Evolutionary conservation across 352 stramenopile species (phyloP).

Genomic region (Globisporangium echinulatum): DNA sequence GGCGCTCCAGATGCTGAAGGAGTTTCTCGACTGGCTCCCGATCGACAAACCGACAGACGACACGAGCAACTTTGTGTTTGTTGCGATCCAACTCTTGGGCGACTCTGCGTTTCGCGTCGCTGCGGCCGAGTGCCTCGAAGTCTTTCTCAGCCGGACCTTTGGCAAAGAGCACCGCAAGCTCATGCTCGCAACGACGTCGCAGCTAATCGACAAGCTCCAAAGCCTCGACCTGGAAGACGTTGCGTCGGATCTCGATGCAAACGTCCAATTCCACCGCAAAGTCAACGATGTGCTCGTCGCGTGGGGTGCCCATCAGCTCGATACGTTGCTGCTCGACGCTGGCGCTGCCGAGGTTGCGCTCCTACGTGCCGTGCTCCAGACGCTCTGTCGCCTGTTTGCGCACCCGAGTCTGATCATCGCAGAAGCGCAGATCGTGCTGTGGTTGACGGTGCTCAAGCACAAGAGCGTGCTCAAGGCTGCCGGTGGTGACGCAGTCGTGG

Average conservation of each 20-base stretch:
- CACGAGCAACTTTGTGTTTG: conserved; percentile 53
- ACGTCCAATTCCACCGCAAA: conserved; percentile 66
- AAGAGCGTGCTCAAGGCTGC: conserved; percentile 40
- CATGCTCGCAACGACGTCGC: conserved; percentile 51
- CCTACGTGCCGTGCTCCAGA: conserved; percentile 35
- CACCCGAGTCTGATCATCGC: conserved; percentile 66
- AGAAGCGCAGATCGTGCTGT: conserved; percentile 69
- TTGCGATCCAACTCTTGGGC: conserved; percentile 50
- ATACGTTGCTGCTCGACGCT: conserved; percentile 31
- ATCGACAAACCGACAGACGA: conserved; percentile 50
- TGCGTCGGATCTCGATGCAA: conserved; percentile 38
- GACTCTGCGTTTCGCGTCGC: conserved; percentile 46
- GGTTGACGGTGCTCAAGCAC: conserved; percentile 69
- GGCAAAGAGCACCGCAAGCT: conserved; percentile 59
- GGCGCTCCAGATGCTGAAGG: conserved; percentile 64
- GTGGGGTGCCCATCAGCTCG: conserved; percentile 64
- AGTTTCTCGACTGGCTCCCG: conserved; percentile 82
- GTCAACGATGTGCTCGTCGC: conserved; percentile 69
- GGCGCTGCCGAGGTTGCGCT: conserved; percentile 28
- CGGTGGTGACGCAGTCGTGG: conserved; percentile 24
- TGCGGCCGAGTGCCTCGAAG: conserved; percentile 62
- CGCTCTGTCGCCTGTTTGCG: conserved; percentile 47
- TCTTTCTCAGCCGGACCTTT: conserved; percentile 62
- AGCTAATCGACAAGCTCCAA: conserved; percentile 54
- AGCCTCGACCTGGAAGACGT: conserved; percentile 35